Evolutionary conservation across 2,329 filamentous ascomycete species (phyloP).

Genomic region (Talaromyces marneffei): DNA sequence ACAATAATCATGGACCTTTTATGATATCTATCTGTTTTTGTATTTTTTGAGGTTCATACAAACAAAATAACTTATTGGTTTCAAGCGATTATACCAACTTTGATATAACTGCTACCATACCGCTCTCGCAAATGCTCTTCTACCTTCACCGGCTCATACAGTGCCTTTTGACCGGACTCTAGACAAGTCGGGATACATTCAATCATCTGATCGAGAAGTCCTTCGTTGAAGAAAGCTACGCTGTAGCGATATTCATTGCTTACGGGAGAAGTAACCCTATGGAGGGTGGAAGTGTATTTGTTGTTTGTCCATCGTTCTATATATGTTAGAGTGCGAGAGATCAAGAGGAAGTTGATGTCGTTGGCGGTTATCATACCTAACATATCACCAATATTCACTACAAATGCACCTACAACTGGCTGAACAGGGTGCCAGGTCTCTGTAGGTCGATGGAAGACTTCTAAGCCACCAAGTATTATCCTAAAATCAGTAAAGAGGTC

Average conservation of each 20-base stretch:
- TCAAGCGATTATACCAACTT: neutral
- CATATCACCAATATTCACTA: slow-evolving; percentile 50
- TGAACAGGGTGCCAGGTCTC: slow-evolving; percentile 43
- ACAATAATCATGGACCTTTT: neutral
- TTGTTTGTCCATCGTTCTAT: slow-evolving; percentile 50
- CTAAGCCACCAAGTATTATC: slow-evolving; percentile 40
- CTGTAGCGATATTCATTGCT: slow-evolving; percentile 49
- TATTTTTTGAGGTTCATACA: neutral
- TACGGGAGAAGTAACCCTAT: slow-evolving; percentile 2
- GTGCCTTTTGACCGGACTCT: slow-evolving; percentile 25
- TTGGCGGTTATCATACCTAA: slow-evolving; percentile 45
- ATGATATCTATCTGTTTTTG: neutral
- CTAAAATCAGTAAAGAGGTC: slow-evolving; percentile 13
- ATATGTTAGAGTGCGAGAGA: slow-evolving; percentile 48
- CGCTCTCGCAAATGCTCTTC: slow-evolving; percentile 28
- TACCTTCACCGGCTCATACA: slow-evolving; percentile 28
- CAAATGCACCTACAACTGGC: slow-evolving; percentile 44
- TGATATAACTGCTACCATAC: slow-evolving; percentile 24
- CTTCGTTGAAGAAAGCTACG: slow-evolving; percentile 52
- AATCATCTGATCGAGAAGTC: slow-evolving; percentile 42
- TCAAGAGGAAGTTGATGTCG: too few species aligned
- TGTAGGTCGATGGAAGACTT: slow-evolving; percentile 45
- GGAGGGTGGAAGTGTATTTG: neutral
- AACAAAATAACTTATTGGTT: neutral
- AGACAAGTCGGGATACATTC: slow-evolving; percentile 34